A percentile compares a stretch with the other conserved stretches of the same genome.
phyloP scores from a whole-genome alignment of 768 basidiomycete species.

The Pulveroboletus sp. region DNA sequence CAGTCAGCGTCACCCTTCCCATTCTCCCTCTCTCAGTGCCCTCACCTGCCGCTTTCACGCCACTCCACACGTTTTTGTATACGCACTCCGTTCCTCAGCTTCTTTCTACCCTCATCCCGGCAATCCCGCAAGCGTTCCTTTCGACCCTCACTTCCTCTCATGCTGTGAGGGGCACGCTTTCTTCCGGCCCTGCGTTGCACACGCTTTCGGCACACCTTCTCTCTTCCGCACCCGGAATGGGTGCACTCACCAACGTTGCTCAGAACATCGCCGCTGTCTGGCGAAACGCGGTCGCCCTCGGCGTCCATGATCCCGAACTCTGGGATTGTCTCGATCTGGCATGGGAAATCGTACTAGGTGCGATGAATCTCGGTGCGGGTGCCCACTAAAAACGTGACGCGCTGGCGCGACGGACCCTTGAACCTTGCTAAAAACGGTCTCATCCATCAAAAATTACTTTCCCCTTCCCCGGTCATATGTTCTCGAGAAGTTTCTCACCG shows the following conservation, averaged over 20 bases:
- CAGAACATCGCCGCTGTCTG: constrained; percentile 62
- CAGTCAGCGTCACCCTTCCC: constrained; percentile 47
- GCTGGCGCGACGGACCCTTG: constrained; percentile 18
- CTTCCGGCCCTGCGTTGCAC: constrained; percentile 52
- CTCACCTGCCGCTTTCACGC: constrained; percentile 56
- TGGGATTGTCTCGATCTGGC: constrained; percentile 67
- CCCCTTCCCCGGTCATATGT: constrained; percentile 2
- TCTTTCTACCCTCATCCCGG: constrained; percentile 46
- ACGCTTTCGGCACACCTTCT: constrained; percentile 53
- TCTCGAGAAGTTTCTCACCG: constrained; percentile 21
- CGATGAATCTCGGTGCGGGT: constrained; percentile 52
- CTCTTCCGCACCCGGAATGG: constrained; percentile 41
- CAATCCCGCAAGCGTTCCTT: constrained; percentile 27
- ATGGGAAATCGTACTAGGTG: constrained; percentile 66
- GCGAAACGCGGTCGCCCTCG: constrained; percentile 70
- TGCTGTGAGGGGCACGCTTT: constrained; percentile 39
- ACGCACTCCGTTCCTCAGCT: constrained; percentile 53
- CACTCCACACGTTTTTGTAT: constrained; percentile 65
- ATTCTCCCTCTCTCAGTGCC: constrained; percentile 64
- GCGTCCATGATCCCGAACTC: constrained; percentile 59
- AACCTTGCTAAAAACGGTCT: constrained; percentile 18
- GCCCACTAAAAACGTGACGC: constrained; percentile 25
- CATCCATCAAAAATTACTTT: constrained; percentile 9
- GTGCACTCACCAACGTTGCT: constrained; percentile 47
- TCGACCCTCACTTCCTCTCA: constrained; percentile 30